A percentile compares a stretch with the other conserved stretches of the same genome.
Conservation (phyloP, 176 grass and related monocot genomes). For the Oryza officinalis region DNA sequence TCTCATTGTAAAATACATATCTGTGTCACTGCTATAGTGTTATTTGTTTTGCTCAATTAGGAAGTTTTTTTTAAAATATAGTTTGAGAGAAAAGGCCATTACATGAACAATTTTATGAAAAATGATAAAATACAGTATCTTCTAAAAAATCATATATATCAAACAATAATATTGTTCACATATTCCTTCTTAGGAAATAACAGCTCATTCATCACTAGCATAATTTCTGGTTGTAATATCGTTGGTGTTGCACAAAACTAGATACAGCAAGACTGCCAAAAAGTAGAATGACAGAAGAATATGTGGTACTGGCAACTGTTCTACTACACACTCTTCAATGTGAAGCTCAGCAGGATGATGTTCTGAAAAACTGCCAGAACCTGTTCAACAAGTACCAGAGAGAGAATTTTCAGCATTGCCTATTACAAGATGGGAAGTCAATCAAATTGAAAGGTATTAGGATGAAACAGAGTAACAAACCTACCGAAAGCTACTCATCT, state of each 20-base stretch:
- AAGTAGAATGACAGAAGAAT: conserved; percentile 18
- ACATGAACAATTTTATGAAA: background rate
- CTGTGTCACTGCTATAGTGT: background rate
- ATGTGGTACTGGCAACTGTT: background rate
- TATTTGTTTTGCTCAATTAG: background rate
- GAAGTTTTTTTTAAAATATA: background rate
- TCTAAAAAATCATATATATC: conserved; percentile 24
- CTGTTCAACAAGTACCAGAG: conserved; percentile 28
- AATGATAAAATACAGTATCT: background rate
- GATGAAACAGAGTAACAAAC: conserved; percentile 28
- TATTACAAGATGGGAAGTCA: conserved; percentile 10
- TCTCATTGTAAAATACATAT: conserved; percentile 1
- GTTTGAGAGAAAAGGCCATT: background rate
- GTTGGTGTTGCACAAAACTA: conserved; percentile 38
- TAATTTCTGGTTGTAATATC: conserved; percentile 5
- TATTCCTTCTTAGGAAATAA: conserved; percentile 24
- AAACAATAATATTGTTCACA: conserved; percentile 6
- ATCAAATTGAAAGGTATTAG: conserved; percentile 3
- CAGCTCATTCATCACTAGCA: conserved; percentile 26
- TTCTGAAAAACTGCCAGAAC: conserved; percentile 30
- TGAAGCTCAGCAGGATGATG: conserved; percentile 2
- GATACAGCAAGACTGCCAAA: conserved; percentile 22
- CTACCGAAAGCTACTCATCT: conserved; percentile 40
- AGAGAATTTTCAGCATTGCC: conserved; percentile 10
- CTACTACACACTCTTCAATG: conserved; percentile 33